These are phyloP conservation scores for Lepiota venenata DNA, from an alignment of 768 basidiomycete genomes.

Conservation along the genomic window DNA sequence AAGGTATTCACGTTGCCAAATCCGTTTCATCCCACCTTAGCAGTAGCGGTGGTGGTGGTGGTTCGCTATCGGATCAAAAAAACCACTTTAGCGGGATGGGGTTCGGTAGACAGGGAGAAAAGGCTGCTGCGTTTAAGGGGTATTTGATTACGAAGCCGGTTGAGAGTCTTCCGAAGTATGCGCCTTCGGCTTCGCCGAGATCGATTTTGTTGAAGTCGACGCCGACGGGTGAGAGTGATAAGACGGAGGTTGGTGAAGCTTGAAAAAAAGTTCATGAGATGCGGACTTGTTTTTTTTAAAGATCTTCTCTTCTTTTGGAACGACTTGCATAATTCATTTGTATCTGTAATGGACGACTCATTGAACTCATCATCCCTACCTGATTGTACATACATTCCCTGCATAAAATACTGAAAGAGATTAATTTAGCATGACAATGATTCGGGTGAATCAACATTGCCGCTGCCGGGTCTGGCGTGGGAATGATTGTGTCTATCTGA, in stretches of 20 bases:
- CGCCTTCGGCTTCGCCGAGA: neutral
- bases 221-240: neutral
- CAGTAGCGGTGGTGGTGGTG: constrained; percentile 24
- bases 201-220: neutral
- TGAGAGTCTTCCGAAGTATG: constrained; percentile 24
- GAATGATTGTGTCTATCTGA: neutral
- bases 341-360: too few species aligned
- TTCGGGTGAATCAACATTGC: too few species aligned
- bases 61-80: constrained; percentile 29
- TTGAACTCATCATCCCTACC: too few species aligned
- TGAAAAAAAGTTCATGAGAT: too few species aligned
- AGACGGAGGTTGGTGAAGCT: neutral
- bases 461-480: too few species aligned
- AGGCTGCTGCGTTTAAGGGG: constrained; percentile 67
- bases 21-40: constrained; percentile 8
- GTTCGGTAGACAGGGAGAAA: constrained; percentile 82
- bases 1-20: constrained; percentile 18
- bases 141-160: constrained; percentile 27
- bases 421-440: too few species aligned
- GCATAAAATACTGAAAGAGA: too few species aligned
- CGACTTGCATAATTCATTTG: too few species aligned
- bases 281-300: too few species aligned
- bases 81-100: constrained; percentile 31
- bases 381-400: too few species aligned
- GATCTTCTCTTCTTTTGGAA: neutral